A percentile compares a stretch with the other conserved stretches of the same genome.
These are phyloP conservation scores for Leccinellum albellum DNA, from an alignment of 768 basidiomycete genomes.

Conservation along the genomic window DNA sequence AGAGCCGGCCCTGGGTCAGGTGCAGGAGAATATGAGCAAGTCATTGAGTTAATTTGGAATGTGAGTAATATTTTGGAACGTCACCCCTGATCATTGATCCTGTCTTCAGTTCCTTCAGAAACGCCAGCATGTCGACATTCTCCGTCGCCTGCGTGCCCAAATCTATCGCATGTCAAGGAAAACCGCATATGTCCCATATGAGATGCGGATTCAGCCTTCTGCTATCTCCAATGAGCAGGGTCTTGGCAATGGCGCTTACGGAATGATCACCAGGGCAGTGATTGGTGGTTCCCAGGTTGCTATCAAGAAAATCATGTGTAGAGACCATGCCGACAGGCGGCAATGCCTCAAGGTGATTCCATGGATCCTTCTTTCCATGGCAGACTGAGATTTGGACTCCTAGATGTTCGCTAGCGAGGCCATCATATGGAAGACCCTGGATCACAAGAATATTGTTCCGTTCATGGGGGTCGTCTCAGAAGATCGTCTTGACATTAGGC, in stretches of 20 bases:
- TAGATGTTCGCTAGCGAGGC: conserved; percentile 27
- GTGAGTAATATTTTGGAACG: conserved; percentile 5
- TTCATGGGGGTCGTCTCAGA: conserved; percentile 20
- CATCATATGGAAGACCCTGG: conserved; percentile 25
- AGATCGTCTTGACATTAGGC: conserved; percentile 9
- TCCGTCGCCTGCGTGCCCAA: conserved; percentile 15
- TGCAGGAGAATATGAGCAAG: conserved; percentile 12
- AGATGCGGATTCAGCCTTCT: conserved; percentile 6
- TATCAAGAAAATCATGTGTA: conserved; percentile 23
- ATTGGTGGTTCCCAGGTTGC: conserved; percentile 15
- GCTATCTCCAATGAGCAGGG: background rate
- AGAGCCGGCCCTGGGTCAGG: background rate
- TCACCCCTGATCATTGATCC: background rate
- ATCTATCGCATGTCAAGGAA: conserved; percentile 30
- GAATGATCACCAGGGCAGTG: conserved; percentile 17
- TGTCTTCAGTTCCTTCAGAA: conserved; percentile 12
- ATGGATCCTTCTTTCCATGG: background rate
- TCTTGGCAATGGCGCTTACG: conserved; percentile 17
- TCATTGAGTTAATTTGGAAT: conserved; percentile 24
- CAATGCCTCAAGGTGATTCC: conserved; percentile 13
- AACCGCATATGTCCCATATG: conserved; percentile 21
- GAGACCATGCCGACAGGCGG: background rate
- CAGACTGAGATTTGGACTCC: background rate
- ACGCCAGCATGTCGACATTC: background rate
- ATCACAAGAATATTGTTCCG: conserved; percentile 29